Conservation (phyloP, 83 land plant genomes). For the Picea abies region DNA sequence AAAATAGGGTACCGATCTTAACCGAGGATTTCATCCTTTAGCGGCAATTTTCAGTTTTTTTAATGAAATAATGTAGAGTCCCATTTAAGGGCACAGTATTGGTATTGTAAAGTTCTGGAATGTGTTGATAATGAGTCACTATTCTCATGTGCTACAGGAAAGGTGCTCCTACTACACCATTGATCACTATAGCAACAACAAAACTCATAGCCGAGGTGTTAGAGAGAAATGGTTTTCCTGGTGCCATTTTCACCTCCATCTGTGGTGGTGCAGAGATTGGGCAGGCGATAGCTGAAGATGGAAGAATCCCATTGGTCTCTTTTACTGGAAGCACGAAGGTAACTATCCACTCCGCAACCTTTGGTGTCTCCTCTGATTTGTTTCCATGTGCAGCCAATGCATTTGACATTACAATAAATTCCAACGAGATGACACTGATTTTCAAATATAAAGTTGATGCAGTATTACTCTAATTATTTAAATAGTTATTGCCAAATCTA, state of each 20-base stretch:
- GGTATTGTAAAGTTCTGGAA: not conserved
- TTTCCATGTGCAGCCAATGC: constrained; percentile 7
- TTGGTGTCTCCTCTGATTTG: not conserved
- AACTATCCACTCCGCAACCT: not conserved
- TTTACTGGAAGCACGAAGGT: constrained; percentile 98
- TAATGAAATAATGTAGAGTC: not conserved
- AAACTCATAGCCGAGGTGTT: constrained; percentile 77
- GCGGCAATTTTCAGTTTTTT: not conserved
- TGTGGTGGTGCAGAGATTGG: constrained; percentile 98
- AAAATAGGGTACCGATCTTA: too few species aligned
- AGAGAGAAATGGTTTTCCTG: constrained; percentile 79
- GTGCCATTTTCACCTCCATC: constrained; percentile 83
- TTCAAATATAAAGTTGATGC: too few species aligned
- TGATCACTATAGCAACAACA: constrained; percentile 86
- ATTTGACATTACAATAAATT: not conserved
- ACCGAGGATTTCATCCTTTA: too few species aligned
- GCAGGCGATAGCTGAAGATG: constrained; percentile 82
- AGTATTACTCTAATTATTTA: too few species aligned
- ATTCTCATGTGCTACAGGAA: constrained; percentile 56
- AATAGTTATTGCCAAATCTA: too few species aligned
- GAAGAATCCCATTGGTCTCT: constrained; percentile 82
- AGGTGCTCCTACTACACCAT: constrained; percentile 95
- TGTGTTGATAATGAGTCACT: constrained; percentile 3
- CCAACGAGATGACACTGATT: not conserved
- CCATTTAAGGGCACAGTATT: not conserved